Evolutionary conservation across 768 basidiomycete species (phyloP).

Genomic region (Tephrocybe sp.): DNA sequence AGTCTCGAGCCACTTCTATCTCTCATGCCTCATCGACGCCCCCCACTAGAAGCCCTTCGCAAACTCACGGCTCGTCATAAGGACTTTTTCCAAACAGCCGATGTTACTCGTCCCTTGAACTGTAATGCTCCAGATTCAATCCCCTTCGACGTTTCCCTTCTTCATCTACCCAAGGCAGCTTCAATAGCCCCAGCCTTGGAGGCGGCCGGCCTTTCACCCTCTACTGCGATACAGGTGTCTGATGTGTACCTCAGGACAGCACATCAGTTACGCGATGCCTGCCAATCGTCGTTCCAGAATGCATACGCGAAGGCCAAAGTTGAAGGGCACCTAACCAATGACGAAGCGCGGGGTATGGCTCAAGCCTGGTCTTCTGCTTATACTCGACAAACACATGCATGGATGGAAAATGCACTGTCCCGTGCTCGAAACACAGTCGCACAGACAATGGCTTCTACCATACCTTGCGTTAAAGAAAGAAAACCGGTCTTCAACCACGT

Average conservation of each 20-base stretch:
- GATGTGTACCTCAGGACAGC: slow-evolving; percentile 4
- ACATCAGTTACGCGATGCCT: slow-evolving; percentile 1
- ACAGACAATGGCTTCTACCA: background rate
- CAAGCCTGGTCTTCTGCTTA: background rate
- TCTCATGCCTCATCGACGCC: background rate
- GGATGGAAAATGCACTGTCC: slow-evolving; percentile 6
- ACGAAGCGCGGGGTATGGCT: background rate
- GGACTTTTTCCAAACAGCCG: background rate
- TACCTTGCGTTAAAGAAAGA: background rate
- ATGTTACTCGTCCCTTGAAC: too few relatives aligned
- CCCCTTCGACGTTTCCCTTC: background rate
- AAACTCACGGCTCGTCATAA: background rate
- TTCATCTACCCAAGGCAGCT: slow-evolving; percentile 1
- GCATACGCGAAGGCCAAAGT: background rate
- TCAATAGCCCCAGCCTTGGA: slow-evolving; percentile 1
- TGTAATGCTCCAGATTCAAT: background rate
- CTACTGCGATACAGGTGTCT: background rate
- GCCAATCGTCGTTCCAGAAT: slow-evolving; percentile 6
- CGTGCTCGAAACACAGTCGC: slow-evolving; percentile 1
- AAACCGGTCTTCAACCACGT: slow-evolving; percentile 24
- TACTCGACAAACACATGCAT: background rate
- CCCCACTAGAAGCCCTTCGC: too few relatives aligned
- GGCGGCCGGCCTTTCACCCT: background rate
- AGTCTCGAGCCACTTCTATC: background rate
- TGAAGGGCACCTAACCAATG: background rate